These are phyloP conservation scores for Coemansia sp. DNA, from an alignment of 192 early-diverging fungal species.

Conservation along the genomic window DNA sequence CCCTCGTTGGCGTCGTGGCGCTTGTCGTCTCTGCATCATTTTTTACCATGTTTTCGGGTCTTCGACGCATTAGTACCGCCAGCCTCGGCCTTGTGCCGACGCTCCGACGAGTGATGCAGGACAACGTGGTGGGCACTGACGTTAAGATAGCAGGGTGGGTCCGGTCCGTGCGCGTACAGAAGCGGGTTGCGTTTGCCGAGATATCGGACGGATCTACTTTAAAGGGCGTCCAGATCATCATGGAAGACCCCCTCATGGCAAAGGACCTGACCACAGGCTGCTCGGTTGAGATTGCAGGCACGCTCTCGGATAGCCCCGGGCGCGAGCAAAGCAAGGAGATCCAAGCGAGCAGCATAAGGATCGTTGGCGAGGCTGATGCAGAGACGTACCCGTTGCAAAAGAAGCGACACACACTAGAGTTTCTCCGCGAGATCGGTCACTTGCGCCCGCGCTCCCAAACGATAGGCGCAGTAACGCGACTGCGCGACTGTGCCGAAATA, in stretches of 20 bases:
- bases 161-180: slow-evolving; percentile 76
- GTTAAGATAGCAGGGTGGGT: slow-evolving; percentile 67
- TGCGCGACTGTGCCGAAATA: slow-evolving; percentile 63
- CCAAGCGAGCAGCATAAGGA: slow-evolving; percentile 43
- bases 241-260: slow-evolving; percentile 36
- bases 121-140: slow-evolving; percentile 9
- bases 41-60: background rate
- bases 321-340: slow-evolving; percentile 72
- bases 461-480: slow-evolving; percentile 67
- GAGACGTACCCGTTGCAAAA: slow-evolving; percentile 87
- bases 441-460: slow-evolving; percentile 73
- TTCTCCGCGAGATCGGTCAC: slow-evolving; percentile 73
- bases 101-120: slow-evolving; percentile 18
- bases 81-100: slow-evolving; percentile 22
- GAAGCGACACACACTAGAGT: slow-evolving; percentile 71
- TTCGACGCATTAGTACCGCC: background rate
- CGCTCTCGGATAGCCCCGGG: slow-evolving; percentile 62
- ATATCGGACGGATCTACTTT: slow-evolving; percentile 74
- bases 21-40: background rate
- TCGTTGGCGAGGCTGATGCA: slow-evolving; percentile 34
- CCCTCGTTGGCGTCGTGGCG: background rate
- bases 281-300: slow-evolving; percentile 68
- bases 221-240: slow-evolving; percentile 67
- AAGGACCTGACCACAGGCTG: slow-evolving; percentile 63
- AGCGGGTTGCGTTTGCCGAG: slow-evolving; percentile 71